phyloP scores from a whole-genome alignment of 2,329 filamentous ascomycete species.

The Mycosphaerella arachidis region DNA sequence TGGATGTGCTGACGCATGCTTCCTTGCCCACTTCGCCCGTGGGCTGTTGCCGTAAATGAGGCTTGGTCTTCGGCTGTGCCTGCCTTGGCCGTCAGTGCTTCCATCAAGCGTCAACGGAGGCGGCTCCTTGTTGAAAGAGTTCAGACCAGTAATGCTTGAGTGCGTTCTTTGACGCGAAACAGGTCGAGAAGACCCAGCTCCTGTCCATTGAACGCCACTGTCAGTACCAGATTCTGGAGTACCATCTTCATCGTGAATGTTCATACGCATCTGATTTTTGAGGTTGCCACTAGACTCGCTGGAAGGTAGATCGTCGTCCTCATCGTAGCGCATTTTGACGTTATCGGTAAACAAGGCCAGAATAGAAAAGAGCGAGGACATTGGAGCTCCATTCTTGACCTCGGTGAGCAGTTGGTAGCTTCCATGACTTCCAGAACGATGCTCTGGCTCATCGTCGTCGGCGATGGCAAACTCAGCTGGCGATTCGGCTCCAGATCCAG shows the following conservation, averaged over 20 bases:
- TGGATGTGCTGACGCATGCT: constrained; percentile 76
- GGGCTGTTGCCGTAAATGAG: constrained; percentile 18
- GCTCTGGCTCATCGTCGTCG: constrained; percentile 54
- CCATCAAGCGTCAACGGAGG: constrained; percentile 29
- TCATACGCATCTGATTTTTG: constrained; percentile 22
- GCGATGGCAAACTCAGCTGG: constrained; percentile 42
- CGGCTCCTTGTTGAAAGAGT: constrained; percentile 25
- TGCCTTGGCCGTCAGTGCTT: constrained; percentile 20
- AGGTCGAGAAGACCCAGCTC: constrained; percentile 19
- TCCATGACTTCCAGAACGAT: constrained; percentile 65
- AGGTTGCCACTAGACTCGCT: constrained; percentile 21
- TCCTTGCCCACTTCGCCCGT: constrained; percentile 29
- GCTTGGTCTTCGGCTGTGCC: constrained; percentile 26
- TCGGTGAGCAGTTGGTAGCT: constrained; percentile 94
- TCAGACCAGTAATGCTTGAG: constrained; percentile 13
- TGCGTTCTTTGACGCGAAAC: constrained; percentile 25
- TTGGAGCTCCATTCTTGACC: constrained; percentile 94
- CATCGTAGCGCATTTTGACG: constrained; percentile 68
- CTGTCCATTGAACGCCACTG: constrained; percentile 22
- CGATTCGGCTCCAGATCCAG: constrained; percentile 41
- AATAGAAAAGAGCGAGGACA: constrained; percentile 98
- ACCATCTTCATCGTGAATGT: constrained; percentile 17
- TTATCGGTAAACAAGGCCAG: constrained; percentile 96
- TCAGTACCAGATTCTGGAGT: constrained; percentile 26
- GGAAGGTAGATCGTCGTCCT: constrained; percentile 53